phyloP scores from a whole-genome alignment of 164 flowering plant species.

The Warburgia ugandensis region DNA sequence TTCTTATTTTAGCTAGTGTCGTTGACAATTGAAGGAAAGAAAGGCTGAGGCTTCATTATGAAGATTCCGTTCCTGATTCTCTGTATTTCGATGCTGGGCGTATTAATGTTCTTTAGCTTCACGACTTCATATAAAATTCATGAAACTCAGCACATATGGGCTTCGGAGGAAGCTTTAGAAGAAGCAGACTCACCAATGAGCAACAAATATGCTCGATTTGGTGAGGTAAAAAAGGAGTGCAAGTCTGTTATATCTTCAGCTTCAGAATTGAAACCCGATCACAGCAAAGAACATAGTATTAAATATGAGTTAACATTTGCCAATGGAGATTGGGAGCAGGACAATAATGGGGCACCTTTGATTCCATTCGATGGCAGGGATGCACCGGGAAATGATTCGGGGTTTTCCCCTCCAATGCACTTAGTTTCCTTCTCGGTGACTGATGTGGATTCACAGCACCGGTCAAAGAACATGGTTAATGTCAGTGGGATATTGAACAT shows the following conservation, averaged over 20 bases:
- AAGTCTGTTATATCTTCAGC: conserved; percentile 36
- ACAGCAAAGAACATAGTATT: conserved; percentile 19
- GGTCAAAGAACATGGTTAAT: conserved; percentile 31
- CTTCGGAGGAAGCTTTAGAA: neutral
- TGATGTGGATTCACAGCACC: conserved; percentile 33
- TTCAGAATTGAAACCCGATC: conserved; percentile 33
- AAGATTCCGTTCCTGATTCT: too few relatives aligned
- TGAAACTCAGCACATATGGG: neutral
- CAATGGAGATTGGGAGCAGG: conserved; percentile 74
- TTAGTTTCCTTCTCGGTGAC: conserved; percentile 62
- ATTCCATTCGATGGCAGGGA: conserved; percentile 46
- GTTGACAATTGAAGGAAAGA: too few relatives aligned
- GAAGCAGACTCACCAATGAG: conserved; percentile 17
- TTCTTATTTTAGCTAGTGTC: too few relatives aligned
- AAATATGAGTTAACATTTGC: conserved; percentile 36
- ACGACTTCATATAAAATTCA: conserved; percentile 12
- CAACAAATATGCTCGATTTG: conserved; percentile 36
- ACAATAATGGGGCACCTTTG: conserved; percentile 35
- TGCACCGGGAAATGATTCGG: conserved; percentile 5
- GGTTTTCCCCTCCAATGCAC: conserved; percentile 23
- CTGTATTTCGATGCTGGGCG: conserved; percentile 20
- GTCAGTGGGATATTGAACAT: conserved; percentile 53
- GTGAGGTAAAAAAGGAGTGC: conserved; percentile 60
- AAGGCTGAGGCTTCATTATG: too few relatives aligned
- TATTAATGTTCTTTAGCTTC: conserved; percentile 22